phyloP scores from a whole-genome alignment of 306 rosid species.

The Macrotyloma uniflorum region DNA sequence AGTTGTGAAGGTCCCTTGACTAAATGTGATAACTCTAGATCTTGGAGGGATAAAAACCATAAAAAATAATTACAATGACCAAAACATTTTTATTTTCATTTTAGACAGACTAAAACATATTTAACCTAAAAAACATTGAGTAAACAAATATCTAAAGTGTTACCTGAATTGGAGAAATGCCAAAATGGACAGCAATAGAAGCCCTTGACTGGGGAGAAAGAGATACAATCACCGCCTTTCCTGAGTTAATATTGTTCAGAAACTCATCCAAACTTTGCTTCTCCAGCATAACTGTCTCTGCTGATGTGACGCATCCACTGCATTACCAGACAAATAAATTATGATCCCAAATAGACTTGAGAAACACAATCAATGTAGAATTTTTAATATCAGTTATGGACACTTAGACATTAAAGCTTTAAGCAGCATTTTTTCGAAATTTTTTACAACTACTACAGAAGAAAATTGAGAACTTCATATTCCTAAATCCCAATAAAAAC shows the following conservation, averaged over 20 bases:
- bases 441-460: background rate
- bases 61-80: background rate
- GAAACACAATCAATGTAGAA: background rate
- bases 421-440: background rate
- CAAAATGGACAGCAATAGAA: slow-evolving; percentile 87
- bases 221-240: slow-evolving; percentile 77
- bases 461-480: background rate
- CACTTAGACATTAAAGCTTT: background rate
- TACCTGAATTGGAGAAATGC: slow-evolving; percentile 85
- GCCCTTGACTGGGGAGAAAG: slow-evolving; percentile 96
- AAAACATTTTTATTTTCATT: background rate
- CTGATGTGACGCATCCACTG: slow-evolving; percentile 97
- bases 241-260: slow-evolving; percentile 62
- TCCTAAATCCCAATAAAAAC: background rate
- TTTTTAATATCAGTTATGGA: background rate
- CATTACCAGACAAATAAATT: slow-evolving; percentile 41
- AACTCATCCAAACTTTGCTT: slow-evolving; percentile 98
- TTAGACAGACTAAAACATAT: background rate
- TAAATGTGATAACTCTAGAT: background rate
- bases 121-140: background rate
- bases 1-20: background rate
- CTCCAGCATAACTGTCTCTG: slow-evolving; percentile 95
- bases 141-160: slow-evolving; percentile 5
- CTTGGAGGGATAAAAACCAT: background rate
- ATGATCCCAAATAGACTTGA: background rate